A percentile compares a stretch with the other conserved stretches of the same genome.
These are phyloP conservation scores for Metschnikowia shivogae DNA, from an alignment of 805 yeast species.

Conservation along the genomic window DNA sequence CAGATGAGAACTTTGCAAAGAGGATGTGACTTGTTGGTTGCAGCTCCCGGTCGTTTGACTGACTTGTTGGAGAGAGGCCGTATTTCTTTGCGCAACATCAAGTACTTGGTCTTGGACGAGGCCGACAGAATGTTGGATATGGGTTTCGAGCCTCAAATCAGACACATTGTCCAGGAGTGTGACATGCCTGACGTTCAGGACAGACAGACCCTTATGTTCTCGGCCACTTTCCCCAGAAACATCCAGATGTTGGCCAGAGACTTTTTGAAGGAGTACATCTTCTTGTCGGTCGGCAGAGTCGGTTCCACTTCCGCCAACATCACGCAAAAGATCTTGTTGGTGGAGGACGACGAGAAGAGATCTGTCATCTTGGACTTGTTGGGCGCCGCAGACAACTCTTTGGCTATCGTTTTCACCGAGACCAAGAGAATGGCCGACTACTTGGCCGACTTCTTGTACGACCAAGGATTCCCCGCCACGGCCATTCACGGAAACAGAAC, in stretches of 20 bases:
- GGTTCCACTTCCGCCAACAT: constrained; percentile 99
- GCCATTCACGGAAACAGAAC: constrained; percentile 99
- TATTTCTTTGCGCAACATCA: constrained; percentile 83
- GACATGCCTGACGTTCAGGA: constrained; percentile 91
- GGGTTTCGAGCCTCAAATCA: constrained; percentile 99
- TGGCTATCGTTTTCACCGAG: constrained; percentile 94
- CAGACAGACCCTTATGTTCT: constrained; percentile 97
- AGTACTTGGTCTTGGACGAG: constrained; percentile 93
- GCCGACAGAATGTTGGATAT: constrained; percentile 99
- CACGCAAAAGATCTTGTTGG: constrained; percentile 88
- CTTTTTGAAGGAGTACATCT: constrained; percentile 91
- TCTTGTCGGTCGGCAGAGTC: constrained; percentile 96
- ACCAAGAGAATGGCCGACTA: constrained; percentile 98
- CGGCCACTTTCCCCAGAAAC: constrained; percentile 98
- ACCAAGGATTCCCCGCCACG: constrained; percentile 91
- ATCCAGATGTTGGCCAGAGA: constrained; percentile 96
- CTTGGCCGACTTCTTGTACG: constrained; percentile 85
- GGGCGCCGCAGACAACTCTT: constrained; percentile 71
- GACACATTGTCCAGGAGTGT: constrained; percentile 95
- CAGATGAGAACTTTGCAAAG: constrained; percentile 86
- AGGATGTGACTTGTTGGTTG: constrained; percentile 95
- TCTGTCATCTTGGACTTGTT: constrained; percentile 82
- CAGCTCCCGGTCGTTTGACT: constrained; percentile 98
- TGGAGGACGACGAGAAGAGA: constrained; percentile 90
- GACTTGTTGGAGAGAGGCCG: constrained; percentile 94